Evolutionary conservation across 2,329 filamentous ascomycete genomes (phyloP).

Genomic region (Penicillium occitanis): DNA sequence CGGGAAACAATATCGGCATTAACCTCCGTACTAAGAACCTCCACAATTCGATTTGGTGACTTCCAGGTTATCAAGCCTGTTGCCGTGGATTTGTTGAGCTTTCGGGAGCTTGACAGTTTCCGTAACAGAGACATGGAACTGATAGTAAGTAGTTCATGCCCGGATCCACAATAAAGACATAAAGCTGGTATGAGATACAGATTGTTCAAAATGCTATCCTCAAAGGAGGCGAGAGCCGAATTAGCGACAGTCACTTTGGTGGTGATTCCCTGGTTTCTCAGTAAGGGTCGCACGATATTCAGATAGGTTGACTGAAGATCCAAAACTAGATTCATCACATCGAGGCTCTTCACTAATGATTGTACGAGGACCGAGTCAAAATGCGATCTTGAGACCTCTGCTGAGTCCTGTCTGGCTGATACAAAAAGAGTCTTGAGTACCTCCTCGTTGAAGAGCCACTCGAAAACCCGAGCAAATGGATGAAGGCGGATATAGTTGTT

Average conservation of each 20-base stretch:
- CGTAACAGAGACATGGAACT: slow-evolving; percentile 79
- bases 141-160: slow-evolving; percentile 76
- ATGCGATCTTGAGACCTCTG: slow-evolving; percentile 68
- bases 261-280: slow-evolving; percentile 65
- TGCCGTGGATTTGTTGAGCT: slow-evolving; percentile 69
- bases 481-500: slow-evolving; percentile 81
- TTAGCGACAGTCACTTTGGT: slow-evolving; percentile 66
- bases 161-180: slow-evolving; percentile 81
- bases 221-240: slow-evolving; percentile 79
- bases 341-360: slow-evolving; percentile 74
- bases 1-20: slow-evolving; percentile 77
- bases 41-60: slow-evolving; percentile 79
- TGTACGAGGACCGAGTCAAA: slow-evolving; percentile 79
- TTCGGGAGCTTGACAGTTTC: slow-evolving; percentile 80
- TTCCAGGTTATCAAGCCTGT: slow-evolving; percentile 61
- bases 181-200: slow-evolving; percentile 77
- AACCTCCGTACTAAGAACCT: slow-evolving; percentile 78
- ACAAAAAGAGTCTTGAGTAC: slow-evolving; percentile 77
- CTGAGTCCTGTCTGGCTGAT: slow-evolving; percentile 72
- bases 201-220: slow-evolving; percentile 84
- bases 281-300: slow-evolving; percentile 77
- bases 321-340: slow-evolving; percentile 79
- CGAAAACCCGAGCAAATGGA: slow-evolving; percentile 92
- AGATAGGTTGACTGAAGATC: slow-evolving; percentile 89
- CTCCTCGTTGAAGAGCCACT: slow-evolving; percentile 95